Conservation (phyloP, 768 basidiomycete genomes). For the Xerocomellus dryophilus region DNA sequence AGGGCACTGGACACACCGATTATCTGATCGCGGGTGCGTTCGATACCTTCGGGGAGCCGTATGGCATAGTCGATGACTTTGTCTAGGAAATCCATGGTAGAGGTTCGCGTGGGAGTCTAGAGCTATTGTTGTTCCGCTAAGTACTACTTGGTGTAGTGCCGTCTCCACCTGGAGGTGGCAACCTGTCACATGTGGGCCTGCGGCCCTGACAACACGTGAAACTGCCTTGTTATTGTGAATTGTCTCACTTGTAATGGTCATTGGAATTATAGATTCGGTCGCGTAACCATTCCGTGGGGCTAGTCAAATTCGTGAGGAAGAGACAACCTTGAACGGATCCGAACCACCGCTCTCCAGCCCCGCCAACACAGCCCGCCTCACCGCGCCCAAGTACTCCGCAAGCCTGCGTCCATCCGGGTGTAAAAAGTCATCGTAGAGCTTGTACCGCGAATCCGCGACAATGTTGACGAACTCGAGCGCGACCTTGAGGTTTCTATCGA, state of each 20-base stretch:
- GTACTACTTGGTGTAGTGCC: neutral
- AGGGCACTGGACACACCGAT: slow-evolving; percentile 28
- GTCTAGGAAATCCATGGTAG: slow-evolving; percentile 41
- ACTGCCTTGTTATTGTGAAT: neutral
- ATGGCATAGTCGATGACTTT: slow-evolving; percentile 37
- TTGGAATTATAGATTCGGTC: slow-evolving; percentile 1
- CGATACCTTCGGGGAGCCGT: slow-evolving; percentile 37
- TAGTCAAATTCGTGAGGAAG: slow-evolving; percentile 7
- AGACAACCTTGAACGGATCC: slow-evolving; percentile 61
- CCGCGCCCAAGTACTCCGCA: slow-evolving; percentile 69
- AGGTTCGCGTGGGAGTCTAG: neutral
- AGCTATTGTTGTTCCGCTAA: neutral
- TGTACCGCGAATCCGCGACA: slow-evolving; percentile 84
- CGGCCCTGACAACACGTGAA: neutral
- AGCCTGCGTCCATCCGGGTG: slow-evolving; percentile 55
- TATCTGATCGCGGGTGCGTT: slow-evolving; percentile 36
- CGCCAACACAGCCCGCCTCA: slow-evolving; percentile 68
- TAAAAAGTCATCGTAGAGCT: slow-evolving; percentile 82
- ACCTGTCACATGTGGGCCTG: slow-evolving; percentile 5
- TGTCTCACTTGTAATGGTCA: neutral
- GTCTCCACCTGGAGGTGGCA: neutral
- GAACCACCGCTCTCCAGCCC: slow-evolving; percentile 73
- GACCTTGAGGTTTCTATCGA: slow-evolving; percentile 66
- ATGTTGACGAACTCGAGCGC: slow-evolving; percentile 77
- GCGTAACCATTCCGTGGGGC: neutral